These are phyloP conservation scores for Globisporangium lucens DNA, from an alignment of 352 stramenopile genomes.

Conservation along the genomic window DNA sequence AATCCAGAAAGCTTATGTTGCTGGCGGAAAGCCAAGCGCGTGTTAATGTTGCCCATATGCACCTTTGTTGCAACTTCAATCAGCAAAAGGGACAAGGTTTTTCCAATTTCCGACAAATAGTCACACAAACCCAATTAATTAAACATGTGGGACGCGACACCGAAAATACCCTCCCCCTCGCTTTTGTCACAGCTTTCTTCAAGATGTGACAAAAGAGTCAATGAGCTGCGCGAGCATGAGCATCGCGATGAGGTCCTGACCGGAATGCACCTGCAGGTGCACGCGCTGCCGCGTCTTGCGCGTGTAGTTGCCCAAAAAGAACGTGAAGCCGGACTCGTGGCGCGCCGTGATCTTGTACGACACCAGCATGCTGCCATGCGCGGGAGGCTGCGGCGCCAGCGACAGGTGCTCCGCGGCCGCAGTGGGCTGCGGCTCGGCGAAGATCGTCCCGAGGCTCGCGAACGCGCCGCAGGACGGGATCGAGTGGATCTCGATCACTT, in stretches of 20 bases:
- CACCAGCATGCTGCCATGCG: slow-evolving; percentile 5
- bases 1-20: neutral
- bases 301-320: slow-evolving; percentile 25
- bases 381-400: neutral
- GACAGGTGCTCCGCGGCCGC: neutral
- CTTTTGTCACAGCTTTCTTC: slow-evolving; percentile 2
- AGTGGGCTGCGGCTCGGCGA: slow-evolving; percentile 10
- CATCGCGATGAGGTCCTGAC: slow-evolving; percentile 28
- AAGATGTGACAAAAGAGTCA: slow-evolving; percentile 16
- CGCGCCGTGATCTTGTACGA: slow-evolving; percentile 21
- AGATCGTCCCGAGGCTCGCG: slow-evolving; percentile 18
- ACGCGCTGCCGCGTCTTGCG: slow-evolving; percentile 19
- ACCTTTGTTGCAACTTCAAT: neutral
- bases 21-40: neutral
- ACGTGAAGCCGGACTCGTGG: slow-evolving; percentile 23
- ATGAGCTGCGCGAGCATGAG: slow-evolving; percentile 24
- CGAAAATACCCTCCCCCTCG: neutral
- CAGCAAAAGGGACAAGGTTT: neutral
- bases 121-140: neutral
- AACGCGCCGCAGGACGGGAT: slow-evolving; percentile 22
- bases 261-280: slow-evolving; percentile 19
- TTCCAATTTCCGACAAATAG: neutral
- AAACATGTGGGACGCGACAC: neutral
- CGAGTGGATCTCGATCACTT: slow-evolving; percentile 13
- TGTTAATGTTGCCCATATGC: neutral